Evolutionary conservation across 768 basidiomycete species (phyloP).

Genomic region (Russula sp.): DNA sequence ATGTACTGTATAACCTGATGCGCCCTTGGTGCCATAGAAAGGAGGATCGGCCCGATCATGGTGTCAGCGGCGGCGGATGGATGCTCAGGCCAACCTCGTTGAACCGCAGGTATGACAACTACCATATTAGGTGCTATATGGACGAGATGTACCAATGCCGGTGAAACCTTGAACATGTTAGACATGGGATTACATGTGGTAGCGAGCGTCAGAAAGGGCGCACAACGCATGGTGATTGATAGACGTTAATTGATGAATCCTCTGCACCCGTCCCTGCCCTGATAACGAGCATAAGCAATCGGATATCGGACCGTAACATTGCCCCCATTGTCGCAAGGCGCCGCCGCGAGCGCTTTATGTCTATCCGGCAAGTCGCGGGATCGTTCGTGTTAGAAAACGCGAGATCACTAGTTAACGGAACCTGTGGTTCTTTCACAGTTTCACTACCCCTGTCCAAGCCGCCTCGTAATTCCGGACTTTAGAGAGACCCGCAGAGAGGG

Average conservation of each 20-base stretch:
- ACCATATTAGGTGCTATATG: background rate
- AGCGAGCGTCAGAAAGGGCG: background rate
- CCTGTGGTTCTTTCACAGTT: background rate
- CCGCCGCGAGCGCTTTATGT: background rate
- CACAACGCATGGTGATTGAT: background rate
- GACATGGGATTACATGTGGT: background rate
- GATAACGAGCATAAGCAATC: slow-evolving; percentile 1
- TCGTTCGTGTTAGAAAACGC: background rate
- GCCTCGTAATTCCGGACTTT: background rate
- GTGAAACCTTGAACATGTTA: background rate
- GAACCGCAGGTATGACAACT: background rate
- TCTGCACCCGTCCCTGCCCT: background rate
- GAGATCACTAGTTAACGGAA: background rate
- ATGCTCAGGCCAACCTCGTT: too few species aligned
- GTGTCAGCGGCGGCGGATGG: background rate
- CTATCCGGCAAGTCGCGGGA: slow-evolving; percentile 9
- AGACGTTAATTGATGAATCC: background rate
- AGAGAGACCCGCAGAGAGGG: background rate
- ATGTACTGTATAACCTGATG: background rate
- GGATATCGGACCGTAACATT: slow-evolving; percentile 17
- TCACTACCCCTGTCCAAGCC: background rate
- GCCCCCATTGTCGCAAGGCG: background rate
- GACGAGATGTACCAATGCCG: background rate
- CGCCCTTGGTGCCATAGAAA: background rate
- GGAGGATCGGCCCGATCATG: background rate